These are phyloP conservation scores for Chlorella sorokiniana DNA, from an alignment of 139 green algal species.

Conservation along the genomic window DNA sequence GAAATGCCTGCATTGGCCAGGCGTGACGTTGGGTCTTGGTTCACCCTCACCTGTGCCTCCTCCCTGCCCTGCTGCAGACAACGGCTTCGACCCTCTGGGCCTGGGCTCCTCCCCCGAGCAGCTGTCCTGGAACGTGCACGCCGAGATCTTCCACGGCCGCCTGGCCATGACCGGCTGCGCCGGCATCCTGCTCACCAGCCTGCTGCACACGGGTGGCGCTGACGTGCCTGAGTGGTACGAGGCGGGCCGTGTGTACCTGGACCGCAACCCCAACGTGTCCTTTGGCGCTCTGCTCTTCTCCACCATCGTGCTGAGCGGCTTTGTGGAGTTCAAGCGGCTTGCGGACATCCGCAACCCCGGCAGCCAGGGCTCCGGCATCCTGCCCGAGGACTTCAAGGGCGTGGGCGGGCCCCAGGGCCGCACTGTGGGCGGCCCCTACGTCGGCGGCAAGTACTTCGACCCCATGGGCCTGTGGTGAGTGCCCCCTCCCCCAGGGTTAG, in stretches of 20 bases:
- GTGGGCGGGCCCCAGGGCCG: constrained; percentile 39
- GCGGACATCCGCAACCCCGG: constrained; percentile 85
- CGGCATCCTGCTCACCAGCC: constrained; percentile 48
- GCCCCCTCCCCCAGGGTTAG: too few species aligned
- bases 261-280: constrained; percentile 67
- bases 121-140: constrained; percentile 61
- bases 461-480: constrained; percentile 77
- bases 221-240: constrained; percentile 75
- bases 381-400: constrained; percentile 77
- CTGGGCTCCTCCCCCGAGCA: constrained; percentile 71
- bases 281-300: constrained; percentile 66
- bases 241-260: constrained; percentile 71
- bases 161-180: constrained; percentile 58
- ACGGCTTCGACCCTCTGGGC: constrained; percentile 92
- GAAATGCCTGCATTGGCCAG: too few species aligned
- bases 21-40: background rate
- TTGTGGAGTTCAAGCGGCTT: constrained; percentile 82
- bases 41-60: background rate
- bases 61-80: constrained; percentile 13
- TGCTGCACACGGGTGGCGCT: constrained; percentile 38
- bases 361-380: constrained; percentile 56
- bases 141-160: constrained; percentile 60
- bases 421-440: constrained; percentile 59
- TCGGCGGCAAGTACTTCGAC: constrained; percentile 78
- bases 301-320: constrained; percentile 76